Evolutionary conservation across 305 asterid species (phyloP), one percentile per base, ranked within the genome.

Genomic region (Fraxinus albicans): DNA sequence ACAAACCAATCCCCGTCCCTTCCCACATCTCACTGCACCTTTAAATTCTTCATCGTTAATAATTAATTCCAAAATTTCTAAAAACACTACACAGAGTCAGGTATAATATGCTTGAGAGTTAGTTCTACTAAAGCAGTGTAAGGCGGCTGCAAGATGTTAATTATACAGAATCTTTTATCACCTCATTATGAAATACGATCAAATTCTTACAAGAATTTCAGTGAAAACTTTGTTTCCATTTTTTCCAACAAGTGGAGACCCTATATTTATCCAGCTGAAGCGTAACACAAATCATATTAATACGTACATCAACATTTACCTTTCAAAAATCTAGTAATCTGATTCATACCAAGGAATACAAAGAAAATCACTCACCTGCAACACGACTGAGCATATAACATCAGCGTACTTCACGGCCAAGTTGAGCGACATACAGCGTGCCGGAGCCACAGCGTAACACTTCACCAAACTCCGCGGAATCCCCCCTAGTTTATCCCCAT

Each of bases 371-470:
- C 83, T 84, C 73, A 95, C 99, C 98, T 96, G 98, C 89, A 96
- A 84, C 82, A 96, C 94, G 34, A 96, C 93, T 1, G 99, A 96
- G 40, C 84, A 72, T 73, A 94, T 91, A 79, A 96, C 86, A 85
- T 94, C 99, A 7, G 98, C 98, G 79, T 96, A 96, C 83, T 94
- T 94, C 8, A 94, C 99, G 10, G 98, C 99, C 88, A 96, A 88
- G 83, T 96, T 96, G 77, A 96, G 97, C 1, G 99, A 96, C 98
- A 96, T 91, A 79, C 99, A 96, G 84, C 98, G 79, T 0, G 99
- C 97, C 6, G 98, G 98, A 5, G 98, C 99, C 40, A 96, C 91
- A 2, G 99, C 92, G 77, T 94, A 96, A 81, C 98, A 94, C 81
- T 89, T 85, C 34, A 96, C 36, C 84, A 92, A 81, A 84, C 84